Evolutionary conservation across 1,139 yeast genomes (phyloP), one percentile per base, ranked within the genome.

Genomic region (Yamadazyma atlantica): DNA sequence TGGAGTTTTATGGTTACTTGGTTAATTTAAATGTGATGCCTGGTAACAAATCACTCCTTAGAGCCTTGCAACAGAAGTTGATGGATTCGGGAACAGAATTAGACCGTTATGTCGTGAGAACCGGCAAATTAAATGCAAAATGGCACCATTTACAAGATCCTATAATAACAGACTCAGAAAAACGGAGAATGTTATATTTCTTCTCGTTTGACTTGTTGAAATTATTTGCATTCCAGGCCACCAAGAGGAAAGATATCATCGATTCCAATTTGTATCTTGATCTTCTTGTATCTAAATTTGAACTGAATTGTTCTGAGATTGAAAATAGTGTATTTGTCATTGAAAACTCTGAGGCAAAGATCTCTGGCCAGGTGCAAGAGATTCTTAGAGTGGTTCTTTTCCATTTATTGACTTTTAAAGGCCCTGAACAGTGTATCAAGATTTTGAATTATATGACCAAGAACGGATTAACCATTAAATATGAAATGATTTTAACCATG

Each of bases 371-470:
- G 37, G 51, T 64, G 2, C 65, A 59, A 35, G 43, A 51, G 1
- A 54, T 70, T 6, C 51, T 69, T 1, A 51, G 55, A 25, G 49
- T 57, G 3, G 49, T 66, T 7, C 47, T 69, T 31, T 48, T 53
- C 18, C 63, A 69, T 42, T 58, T 67, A 16, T 68, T 69, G 66
- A 53, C 51, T 5, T 69, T 67, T 46, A 67, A 66, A 42, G 71
- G 71, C 1, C 56, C 66, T 0, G 53, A 57, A 14, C 57, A 57
- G 28, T 64, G 71, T 39, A 45, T 61, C 4, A 58, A 58, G 17
- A 62, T 69, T 3, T 50, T 71, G 23, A 52, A 55, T 37, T 68
- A 65, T 41, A 64, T 70, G 62, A 41, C 49, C 3, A 51, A 58
- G 16, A 60, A 64, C 35, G 44, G 57, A 3, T 42, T 70, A 13